Percentiles rank a stretch among this genome's conserved stretches.
Conservation (phyloP, 805 yeast genomes). For the Lachancea cidri region DNA sequence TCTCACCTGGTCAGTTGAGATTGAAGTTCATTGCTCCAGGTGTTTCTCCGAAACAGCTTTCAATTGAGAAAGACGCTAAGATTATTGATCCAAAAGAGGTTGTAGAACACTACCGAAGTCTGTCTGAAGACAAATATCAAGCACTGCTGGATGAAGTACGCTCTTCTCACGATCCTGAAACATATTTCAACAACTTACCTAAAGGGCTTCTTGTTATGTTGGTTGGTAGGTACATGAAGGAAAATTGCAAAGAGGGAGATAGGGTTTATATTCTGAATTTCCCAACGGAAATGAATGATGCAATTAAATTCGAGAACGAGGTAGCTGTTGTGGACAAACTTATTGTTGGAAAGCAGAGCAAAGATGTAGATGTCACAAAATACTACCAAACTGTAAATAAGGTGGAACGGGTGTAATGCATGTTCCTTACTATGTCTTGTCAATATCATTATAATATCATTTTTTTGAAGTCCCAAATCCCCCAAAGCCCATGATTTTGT, state of each 20-base stretch:
- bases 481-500: slow-evolving; percentile 52
- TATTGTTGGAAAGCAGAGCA: slow-evolving; percentile 18
- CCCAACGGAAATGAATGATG: slow-evolving; percentile 60
- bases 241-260: slow-evolving; percentile 33
- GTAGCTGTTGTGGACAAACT: slow-evolving; percentile 45
- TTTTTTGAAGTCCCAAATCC: slow-evolving; percentile 49
- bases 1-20: slow-evolving; percentile 38
- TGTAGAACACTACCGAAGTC: slow-evolving; percentile 41
- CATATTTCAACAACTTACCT: slow-evolving; percentile 30
- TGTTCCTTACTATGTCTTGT: slow-evolving; percentile 4
- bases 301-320: slow-evolving; percentile 69
- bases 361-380: slow-evolving; percentile 45
- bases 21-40: slow-evolving; percentile 36
- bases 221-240: slow-evolving; percentile 29
- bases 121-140: slow-evolving; percentile 44
- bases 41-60: slow-evolving; percentile 17
- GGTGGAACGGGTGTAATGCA: slow-evolving; percentile 24
- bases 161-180: slow-evolving; percentile 23
- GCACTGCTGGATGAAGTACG: slow-evolving; percentile 45
- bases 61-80: slow-evolving; percentile 19
- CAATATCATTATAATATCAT: slow-evolving; percentile 9
- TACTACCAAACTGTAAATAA: slow-evolving; percentile 67
- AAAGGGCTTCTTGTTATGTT: slow-evolving; percentile 33
- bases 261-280: slow-evolving; percentile 50
- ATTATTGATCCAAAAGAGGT: slow-evolving; percentile 49